phyloP scores from a whole-genome alignment of 352 stramenopile genomes.

The Plasmopara viticola region DNA sequence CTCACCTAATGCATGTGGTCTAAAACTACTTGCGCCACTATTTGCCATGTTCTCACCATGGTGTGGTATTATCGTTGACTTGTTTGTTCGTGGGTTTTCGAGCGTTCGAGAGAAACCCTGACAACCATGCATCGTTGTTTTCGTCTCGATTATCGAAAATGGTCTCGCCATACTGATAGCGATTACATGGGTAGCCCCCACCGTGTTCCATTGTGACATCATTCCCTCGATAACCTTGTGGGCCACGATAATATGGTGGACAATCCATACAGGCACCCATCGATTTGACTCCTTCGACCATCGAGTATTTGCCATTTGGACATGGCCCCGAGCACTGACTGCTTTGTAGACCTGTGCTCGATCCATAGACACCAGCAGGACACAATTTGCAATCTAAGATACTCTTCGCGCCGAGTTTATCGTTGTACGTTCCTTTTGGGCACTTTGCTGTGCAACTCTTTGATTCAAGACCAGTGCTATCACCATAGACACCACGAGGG shows the following conservation, averaged over 20 bases:
- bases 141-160: slow-evolving; percentile 34
- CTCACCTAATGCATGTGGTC: no score
- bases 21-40: no score
- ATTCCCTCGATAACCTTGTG: slow-evolving; percentile 52
- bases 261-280: slow-evolving; percentile 62
- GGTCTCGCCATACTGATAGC: slow-evolving; percentile 45
- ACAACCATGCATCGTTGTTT: slow-evolving; percentile 21
- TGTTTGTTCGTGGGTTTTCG: slow-evolving; percentile 23
- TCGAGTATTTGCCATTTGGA: slow-evolving; percentile 62
- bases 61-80: slow-evolving; percentile 24
- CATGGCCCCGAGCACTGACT: slow-evolving; percentile 56
- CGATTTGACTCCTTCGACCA: slow-evolving; percentile 42
- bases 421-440: slow-evolving; percentile 67
- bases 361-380: slow-evolving; percentile 55
- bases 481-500: slow-evolving; percentile 66
- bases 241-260: slow-evolving; percentile 46
- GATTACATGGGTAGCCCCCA: slow-evolving; percentile 57
- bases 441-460: slow-evolving; percentile 64
- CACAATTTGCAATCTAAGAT: slow-evolving; percentile 38
- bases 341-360: slow-evolving; percentile 41
- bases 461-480: slow-evolving; percentile 49
- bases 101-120: slow-evolving; percentile 25
- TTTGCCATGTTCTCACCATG: not conserved
- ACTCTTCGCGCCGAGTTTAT: slow-evolving; percentile 45
- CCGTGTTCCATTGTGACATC: slow-evolving; percentile 28